phyloP scores from a whole-genome alignment of 306 rosid genomes.

The Ceratonia siliqua region DNA sequence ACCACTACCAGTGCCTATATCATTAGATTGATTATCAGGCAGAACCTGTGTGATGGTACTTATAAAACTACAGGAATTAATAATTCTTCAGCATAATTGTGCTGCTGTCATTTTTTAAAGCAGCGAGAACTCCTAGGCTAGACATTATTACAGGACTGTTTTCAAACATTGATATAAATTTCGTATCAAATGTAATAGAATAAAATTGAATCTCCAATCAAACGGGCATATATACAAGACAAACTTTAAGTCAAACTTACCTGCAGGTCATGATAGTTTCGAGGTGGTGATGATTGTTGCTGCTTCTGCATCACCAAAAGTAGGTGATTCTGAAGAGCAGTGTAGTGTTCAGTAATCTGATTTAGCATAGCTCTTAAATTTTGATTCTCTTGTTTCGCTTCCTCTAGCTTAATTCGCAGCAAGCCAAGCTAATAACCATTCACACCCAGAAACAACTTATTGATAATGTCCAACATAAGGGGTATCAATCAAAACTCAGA shows the following conservation, averaged over 20 bases:
- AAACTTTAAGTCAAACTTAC: slow-evolving; percentile 32
- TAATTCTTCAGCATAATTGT: neutral
- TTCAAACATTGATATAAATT: neutral
- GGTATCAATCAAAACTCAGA: slow-evolving; percentile 6
- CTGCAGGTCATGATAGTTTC: slow-evolving; percentile 11
- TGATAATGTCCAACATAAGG: neutral
- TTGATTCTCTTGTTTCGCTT: slow-evolving; percentile 45
- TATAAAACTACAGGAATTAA: neutral
- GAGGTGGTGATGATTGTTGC: neutral
- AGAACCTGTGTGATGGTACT: neutral
- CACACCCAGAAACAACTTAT: slow-evolving; percentile 4
- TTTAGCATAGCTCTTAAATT: slow-evolving; percentile 34
- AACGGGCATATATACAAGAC: neutral
- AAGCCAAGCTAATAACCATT: slow-evolving; percentile 28
- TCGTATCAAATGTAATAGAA: slow-evolving; percentile 2
- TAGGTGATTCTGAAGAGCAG: slow-evolving; percentile 38
- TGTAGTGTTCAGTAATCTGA: slow-evolving; percentile 33
- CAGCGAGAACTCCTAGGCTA: neutral
- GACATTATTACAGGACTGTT: neutral
- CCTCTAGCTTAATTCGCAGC: slow-evolving; percentile 40
- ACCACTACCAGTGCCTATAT: neutral
- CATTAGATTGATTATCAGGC: neutral
- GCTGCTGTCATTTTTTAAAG: neutral
- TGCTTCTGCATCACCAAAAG: slow-evolving; percentile 30
- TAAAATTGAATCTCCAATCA: neutral